phyloP scores from a whole-genome alignment of 2,329 filamentous ascomycete species.

The Domatiomyces globalis region DNA sequence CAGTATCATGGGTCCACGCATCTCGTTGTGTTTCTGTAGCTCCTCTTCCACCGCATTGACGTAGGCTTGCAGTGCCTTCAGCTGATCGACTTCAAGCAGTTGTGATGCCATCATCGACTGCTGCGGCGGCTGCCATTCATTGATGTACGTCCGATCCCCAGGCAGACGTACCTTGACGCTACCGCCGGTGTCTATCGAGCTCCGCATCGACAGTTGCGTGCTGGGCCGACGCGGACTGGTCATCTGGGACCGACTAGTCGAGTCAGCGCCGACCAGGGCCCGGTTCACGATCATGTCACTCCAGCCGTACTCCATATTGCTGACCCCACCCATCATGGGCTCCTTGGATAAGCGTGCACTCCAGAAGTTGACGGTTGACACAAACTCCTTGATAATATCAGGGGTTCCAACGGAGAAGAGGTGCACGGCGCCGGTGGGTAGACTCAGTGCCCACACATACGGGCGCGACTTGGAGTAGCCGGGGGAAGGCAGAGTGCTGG shows the following conservation, averaged over 20 bases:
- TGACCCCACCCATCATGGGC: conserved; percentile 79
- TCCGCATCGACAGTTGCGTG: conserved; percentile 48
- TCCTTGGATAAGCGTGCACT: conserved; percentile 87
- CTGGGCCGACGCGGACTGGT: conserved; percentile 39
- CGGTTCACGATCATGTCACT: conserved; percentile 68
- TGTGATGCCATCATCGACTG: conserved; percentile 81
- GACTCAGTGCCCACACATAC: conserved; percentile 83
- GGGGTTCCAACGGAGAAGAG: conserved; percentile 95
- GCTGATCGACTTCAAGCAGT: conserved; percentile 65
- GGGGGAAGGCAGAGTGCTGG: conserved; percentile 73
- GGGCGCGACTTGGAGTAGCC: conserved; percentile 84
- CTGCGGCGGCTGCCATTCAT: conserved; percentile 77
- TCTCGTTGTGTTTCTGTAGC: conserved; percentile 70
- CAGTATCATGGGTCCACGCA: conserved; percentile 73
- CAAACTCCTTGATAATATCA: conserved; percentile 89
- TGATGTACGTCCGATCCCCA: conserved; percentile 69
- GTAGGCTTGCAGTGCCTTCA: conserved; percentile 59
- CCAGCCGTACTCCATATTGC: conserved; percentile 97
- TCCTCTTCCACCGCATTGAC: conserved; percentile 78
- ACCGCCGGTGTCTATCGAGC: conserved; percentile 51
- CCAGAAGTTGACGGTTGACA: conserved; percentile 94
- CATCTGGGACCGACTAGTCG: conserved; percentile 24
- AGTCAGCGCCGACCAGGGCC: conserved; percentile 49
- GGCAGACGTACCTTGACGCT: conserved; percentile 54
- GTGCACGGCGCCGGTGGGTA: conserved; percentile 87